Percentiles rank a stretch among this genome's conserved stretches.
Conservation (phyloP, 225 moss, liverwort and hornwort species). For the Asterella californica region DNA sequence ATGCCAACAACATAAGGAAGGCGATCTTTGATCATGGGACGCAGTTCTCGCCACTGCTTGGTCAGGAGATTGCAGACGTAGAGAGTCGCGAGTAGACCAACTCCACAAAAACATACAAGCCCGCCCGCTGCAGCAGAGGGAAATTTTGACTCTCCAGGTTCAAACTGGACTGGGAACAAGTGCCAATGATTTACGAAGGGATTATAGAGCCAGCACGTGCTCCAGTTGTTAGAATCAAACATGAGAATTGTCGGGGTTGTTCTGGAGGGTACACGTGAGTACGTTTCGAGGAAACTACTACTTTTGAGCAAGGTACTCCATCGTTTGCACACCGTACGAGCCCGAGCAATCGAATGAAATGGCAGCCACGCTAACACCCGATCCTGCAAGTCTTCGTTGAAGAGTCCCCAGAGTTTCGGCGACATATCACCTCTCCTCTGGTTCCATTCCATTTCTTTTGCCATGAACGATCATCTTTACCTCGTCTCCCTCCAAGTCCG, state of each 20-base stretch:
- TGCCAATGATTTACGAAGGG: slow-evolving; percentile 27
- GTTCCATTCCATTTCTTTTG: not conserved
- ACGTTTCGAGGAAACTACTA: slow-evolving; percentile 19
- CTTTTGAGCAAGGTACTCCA: slow-evolving; percentile 14
- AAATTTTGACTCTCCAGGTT: slow-evolving; percentile 20
- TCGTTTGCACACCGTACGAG: slow-evolving; percentile 27
- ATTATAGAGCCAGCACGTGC: slow-evolving; percentile 29
- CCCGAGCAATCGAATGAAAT: slow-evolving; percentile 26
- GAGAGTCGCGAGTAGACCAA: slow-evolving; percentile 22
- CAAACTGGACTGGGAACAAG: slow-evolving; percentile 20
- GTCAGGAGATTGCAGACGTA: slow-evolving; percentile 27
- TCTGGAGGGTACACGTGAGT: not conserved
- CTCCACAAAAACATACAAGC: slow-evolving; percentile 31
- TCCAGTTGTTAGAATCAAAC: slow-evolving; percentile 37
- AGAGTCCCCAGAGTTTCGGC: slow-evolving; percentile 18
- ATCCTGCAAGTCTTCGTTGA: slow-evolving; percentile 29
- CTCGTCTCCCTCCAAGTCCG: not conserved
- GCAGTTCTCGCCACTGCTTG: slow-evolving; percentile 29
- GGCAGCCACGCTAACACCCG: slow-evolving; percentile 30
- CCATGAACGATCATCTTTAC: not conserved
- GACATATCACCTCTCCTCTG: slow-evolving; percentile 11
- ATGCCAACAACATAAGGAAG: slow-evolving; percentile 31
- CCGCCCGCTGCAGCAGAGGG: slow-evolving; percentile 34
- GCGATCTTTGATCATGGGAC: slow-evolving; percentile 14
- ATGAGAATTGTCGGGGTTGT: slow-evolving; percentile 17